These are phyloP conservation scores for Byssothecium circinans DNA, from an alignment of 2,329 filamentous ascomycete species.

Conservation along the genomic window DNA sequence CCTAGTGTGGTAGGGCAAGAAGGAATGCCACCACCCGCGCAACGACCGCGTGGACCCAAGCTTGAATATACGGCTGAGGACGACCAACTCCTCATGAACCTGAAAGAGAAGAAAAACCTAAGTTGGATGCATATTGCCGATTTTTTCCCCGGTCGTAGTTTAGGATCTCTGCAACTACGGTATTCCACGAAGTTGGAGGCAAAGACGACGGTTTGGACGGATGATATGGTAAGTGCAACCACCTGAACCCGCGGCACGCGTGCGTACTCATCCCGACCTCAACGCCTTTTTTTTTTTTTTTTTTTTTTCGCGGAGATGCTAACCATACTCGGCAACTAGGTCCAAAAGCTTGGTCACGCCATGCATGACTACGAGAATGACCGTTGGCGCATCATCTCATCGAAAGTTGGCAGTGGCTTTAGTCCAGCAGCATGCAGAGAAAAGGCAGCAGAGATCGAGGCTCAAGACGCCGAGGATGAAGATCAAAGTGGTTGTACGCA, in stretches of 20 bases:
- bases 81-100: constrained; percentile 80
- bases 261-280: constrained; percentile 29
- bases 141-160: constrained; percentile 89
- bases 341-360: constrained; percentile 74
- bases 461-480: constrained; percentile 29
- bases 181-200: constrained; percentile 96
- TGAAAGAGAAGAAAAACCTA: constrained; percentile 92
- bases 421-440: constrained; percentile 86
- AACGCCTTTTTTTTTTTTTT: no score
- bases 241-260: constrained; percentile 36
- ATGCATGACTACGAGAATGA: constrained; percentile 87
- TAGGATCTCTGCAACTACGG: constrained; percentile 86
- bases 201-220: constrained; percentile 90
- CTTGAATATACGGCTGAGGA: constrained; percentile 93
- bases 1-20: constrained; percentile 84
- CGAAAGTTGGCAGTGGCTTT: constrained; percentile 88
- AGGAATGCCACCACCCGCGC: constrained; percentile 83
- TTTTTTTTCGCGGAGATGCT: constrained; percentile 38
- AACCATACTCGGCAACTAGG: constrained; percentile 54
- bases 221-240: constrained; percentile 73
- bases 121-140: constrained; percentile 98
- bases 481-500: constrained; percentile 37
- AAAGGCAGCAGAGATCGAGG: constrained; percentile 65
- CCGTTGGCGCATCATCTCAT: constrained; percentile 88
- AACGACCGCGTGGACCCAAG: constrained; percentile 81